Percentiles rank a stretch among this genome's conserved stretches.
These are phyloP conservation scores for Erucastrum elatum DNA, from an alignment of 345 rosid species.

Conservation along the genomic window DNA sequence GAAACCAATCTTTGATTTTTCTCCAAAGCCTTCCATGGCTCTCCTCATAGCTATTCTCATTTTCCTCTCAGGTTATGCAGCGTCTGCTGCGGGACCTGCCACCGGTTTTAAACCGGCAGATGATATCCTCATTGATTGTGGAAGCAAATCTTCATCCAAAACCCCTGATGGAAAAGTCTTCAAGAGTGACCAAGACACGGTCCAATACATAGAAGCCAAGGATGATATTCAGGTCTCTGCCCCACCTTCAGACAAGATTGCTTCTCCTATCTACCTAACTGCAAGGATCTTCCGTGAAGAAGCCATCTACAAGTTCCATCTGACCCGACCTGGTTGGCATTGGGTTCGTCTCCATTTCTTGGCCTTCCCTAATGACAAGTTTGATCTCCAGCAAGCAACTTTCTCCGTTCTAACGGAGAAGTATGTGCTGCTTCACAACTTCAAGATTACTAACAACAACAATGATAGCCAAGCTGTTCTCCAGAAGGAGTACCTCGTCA, in stretches of 20 bases:
- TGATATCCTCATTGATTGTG: conserved; percentile 61
- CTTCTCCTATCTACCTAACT: conserved; percentile 53
- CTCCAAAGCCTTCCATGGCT: conserved; percentile 38
- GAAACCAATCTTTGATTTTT: conserved; percentile 39
- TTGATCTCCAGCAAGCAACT: conserved; percentile 55
- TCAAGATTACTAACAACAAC: conserved; percentile 43
- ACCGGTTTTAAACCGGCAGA: conserved; percentile 50
- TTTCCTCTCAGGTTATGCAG: conserved; percentile 32
- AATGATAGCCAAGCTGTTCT: conserved; percentile 37
- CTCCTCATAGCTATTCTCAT: conserved; percentile 50
- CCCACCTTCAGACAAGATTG: conserved; percentile 51
- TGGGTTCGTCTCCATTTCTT: conserved; percentile 75
- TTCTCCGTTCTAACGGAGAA: conserved; percentile 60
- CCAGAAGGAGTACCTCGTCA: conserved; percentile 66
- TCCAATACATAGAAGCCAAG: conserved; percentile 44
- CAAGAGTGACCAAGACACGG: conserved; percentile 60
- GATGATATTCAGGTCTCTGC: conserved; percentile 51
- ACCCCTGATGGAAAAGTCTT: conserved; percentile 62
- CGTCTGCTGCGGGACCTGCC: conserved; percentile 18
- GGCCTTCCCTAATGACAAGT: conserved; percentile 44
- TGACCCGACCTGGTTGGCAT: conserved; percentile 64
- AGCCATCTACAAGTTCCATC: conserved; percentile 54
- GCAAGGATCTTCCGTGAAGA: conserved; percentile 62
- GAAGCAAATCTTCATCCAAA: conserved; percentile 45
- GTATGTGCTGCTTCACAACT: conserved; percentile 62